Percentiles rank a stretch among this genome's conserved stretches.
Evolutionary conservation across 2,329 filamentous ascomycete genomes (phyloP).

Genomic region (Curvularia lunata): DNA sequence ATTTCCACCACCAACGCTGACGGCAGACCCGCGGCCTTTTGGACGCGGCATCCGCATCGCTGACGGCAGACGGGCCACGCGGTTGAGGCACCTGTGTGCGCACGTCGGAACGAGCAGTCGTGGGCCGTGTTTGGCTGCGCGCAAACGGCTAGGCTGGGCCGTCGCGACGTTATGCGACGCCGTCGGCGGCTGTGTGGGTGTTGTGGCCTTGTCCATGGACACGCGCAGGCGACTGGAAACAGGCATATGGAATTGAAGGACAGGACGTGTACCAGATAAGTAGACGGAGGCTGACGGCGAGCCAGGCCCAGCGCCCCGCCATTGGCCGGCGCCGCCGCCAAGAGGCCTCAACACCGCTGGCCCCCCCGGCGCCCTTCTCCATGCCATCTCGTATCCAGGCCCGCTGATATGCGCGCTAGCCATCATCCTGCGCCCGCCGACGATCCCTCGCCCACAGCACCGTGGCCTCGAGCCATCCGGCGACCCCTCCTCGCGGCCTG

Average conservation of each 20-base stretch:
- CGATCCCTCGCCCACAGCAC: background rate
- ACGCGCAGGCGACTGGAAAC: background rate
- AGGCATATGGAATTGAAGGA: background rate
- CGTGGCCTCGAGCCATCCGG: conserved; percentile 18
- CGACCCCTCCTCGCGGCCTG: background rate
- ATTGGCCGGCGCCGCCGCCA: conserved; percentile 12
- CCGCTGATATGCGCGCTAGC: conserved; percentile 2
- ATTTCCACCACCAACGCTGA: background rate
- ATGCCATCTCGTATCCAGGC: conserved; percentile 20
- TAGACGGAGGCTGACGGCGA: conserved; percentile 15
- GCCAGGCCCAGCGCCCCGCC: conserved; percentile 10
- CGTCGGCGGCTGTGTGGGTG: background rate
- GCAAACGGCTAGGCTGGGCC: background rate
- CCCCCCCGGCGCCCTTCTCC: conserved; percentile 15
- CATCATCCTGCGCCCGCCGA: background rate
- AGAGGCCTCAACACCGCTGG: conserved; percentile 11
- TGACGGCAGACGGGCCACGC: background rate
- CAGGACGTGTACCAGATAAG: background rate
- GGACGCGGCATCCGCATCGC: background rate
- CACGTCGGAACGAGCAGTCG: background rate
- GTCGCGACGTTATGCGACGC: background rate
- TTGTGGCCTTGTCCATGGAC: background rate
- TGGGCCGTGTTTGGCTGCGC: background rate
- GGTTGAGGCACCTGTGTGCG: background rate
- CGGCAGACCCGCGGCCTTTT: background rate